Base-by-base conservation (phyloP, 805 yeast genomes). In the Groenewaldozyma salmanticensis region DNA sequence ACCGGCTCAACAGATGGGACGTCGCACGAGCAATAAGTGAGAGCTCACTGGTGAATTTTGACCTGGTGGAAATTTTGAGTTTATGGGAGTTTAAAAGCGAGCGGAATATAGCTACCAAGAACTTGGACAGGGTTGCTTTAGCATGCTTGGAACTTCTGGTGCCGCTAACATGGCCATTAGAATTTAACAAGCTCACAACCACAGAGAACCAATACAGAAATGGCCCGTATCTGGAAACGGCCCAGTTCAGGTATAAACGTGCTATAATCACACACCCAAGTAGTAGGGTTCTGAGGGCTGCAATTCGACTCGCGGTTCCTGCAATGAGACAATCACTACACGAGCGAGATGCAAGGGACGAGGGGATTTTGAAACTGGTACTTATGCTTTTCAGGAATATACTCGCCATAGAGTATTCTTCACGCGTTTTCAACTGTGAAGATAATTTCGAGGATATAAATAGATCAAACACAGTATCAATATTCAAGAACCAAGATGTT, bases 21-120 rank as follows among this genome's bases (percentile, higher is more conserved):
- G 96, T 90, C 4, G 94, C 95, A 0, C 69, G 83, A 38, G 95
- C 95, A 1, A 80, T 94, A 47, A 82, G 86, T 4, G 90, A 83
- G 40, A 76, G 82, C 11, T 81, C 81, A 1, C 66, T 92, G 7
- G 79, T 90, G 4, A 57, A 67, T 1, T 77, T 75, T 50, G 97
- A 90, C 60, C 60, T 92, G 40, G 57, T 81, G 4, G 81, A 79
- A 6, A 86, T 92, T 19, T 57, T 92, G 34, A 68, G 81, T 19
- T 79, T 76, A 53, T 83, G 90, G 85, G 86, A 81, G 59, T 61
- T 2, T 45, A 48, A 33, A 47, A 55, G 39, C 16, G 49, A 49
- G 57, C 61, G 61, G 29, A 58, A 58, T 29, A 59, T 62, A 33
- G n/a, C 34, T 29, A 37, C 33, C 32, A 54, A 65, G 5, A 60